Base-by-base conservation (phyloP, 768 basidiomycete species). In the Russula lepida region DNA sequence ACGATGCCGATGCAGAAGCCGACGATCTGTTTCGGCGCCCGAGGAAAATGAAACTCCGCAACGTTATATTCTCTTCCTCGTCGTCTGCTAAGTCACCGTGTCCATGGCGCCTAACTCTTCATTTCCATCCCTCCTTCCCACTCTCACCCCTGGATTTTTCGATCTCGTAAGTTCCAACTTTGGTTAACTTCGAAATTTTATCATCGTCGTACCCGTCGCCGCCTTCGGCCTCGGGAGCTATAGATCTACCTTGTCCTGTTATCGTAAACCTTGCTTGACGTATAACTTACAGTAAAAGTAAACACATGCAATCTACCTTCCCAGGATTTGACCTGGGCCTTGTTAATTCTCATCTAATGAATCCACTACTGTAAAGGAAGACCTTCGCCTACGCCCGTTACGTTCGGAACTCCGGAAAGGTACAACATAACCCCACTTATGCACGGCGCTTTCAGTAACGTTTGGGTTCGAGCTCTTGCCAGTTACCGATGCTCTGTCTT, bases 111-210 rank as follows among this genome's bases (percentile, higher is more conserved):
- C 43, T 35, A 21, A 21, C 15, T 23, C 35, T 23, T 39, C 27
- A 56, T 33, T 27, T 19, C 7, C n/a, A 13, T 13, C 25, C 8
- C 12, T 28, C 21, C 21, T 37, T 44, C 11, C 19, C 21, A 21
- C 35, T 37, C 35, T 6, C 9, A 23, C 32, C 23, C 32, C 54
- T 27, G 13, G 25, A 21, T 30, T 37, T 57, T 28, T 9, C 50
- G 56, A 57, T 62, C 21, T 5, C 19, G 50, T 39, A 51, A 47
- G 3, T 57, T 39, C 60, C 44, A 52, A 35, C 35, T 57, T 57
- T 57, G 55, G 55, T 62, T 57, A 62, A 56, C 25, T 15, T 37
- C 43, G 55, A 56, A 43, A 57, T 57, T 35, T 27, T 33, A 32
- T 54, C 39, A 32, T 48, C 39, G 28, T 41, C 19, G 21, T 54